Percentiles rank a stretch among this genome's conserved stretches.
These are phyloP conservation scores for Carex cristatella DNA, from an alignment of 176 grass and related monocot genomes.

Conservation along the genomic window DNA sequence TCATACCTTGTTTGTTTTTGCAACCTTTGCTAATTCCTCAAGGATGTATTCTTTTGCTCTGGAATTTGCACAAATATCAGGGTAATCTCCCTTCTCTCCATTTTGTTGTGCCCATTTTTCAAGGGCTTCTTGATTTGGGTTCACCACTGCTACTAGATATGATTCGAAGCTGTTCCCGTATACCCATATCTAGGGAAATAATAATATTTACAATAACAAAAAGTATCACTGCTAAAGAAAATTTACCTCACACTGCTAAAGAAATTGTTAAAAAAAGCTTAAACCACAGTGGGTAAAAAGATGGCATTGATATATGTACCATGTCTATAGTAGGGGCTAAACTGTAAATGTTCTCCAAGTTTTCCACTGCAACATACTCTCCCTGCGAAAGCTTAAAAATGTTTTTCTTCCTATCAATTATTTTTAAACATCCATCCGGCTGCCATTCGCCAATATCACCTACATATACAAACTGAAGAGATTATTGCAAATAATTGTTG, in stretches of 20 bases:
- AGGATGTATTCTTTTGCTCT: slow-evolving; percentile 37
- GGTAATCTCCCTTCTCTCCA: slow-evolving; percentile 26
- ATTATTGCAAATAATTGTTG: not conserved
- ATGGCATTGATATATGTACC: slow-evolving; percentile 2
- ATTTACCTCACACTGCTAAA: not conserved
- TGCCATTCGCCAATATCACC: slow-evolving; percentile 49
- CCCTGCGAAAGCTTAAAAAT: slow-evolving; percentile 50
- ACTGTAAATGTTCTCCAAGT: slow-evolving; percentile 43
- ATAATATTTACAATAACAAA: not conserved
- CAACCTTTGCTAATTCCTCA: slow-evolving; percentile 23
- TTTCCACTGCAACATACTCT: slow-evolving; percentile 51
- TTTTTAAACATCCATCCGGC: slow-evolving; percentile 41
- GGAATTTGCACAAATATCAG: slow-evolving; percentile 25
- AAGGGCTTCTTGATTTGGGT: slow-evolving; percentile 35
- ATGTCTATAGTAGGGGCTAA: slow-evolving; percentile 32
- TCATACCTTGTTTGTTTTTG: slow-evolving; percentile 41
- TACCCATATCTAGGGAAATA: slow-evolving; percentile 34
- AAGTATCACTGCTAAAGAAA: not conserved
- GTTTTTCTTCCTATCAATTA: slow-evolving; percentile 45
- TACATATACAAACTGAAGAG: slow-evolving; percentile 4
- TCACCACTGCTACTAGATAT: slow-evolving; percentile 34
- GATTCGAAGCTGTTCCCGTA: slow-evolving; percentile 43
- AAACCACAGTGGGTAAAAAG: not conserved
- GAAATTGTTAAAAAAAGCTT: not conserved
- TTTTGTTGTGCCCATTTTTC: slow-evolving; percentile 31